A percentile compares a stretch with the other conserved stretches of the same genome.
Evolutionary conservation across 2,329 filamentous ascomycete genomes (phyloP).

Genomic region (Dendrostoma leiphaemia): DNA sequence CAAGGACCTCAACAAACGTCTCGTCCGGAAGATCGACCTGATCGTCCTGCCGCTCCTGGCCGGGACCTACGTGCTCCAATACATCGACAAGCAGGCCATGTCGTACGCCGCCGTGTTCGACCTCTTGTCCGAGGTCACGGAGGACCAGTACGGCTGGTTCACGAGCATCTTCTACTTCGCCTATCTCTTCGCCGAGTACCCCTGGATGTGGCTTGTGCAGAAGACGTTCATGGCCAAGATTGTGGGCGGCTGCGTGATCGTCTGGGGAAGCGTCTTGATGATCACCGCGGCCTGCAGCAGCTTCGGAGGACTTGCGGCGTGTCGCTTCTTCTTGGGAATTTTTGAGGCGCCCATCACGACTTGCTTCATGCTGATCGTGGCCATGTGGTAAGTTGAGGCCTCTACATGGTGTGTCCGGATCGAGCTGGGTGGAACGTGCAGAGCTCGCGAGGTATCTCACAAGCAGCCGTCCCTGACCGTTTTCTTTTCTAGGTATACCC

Average conservation of each 20-base stretch:
- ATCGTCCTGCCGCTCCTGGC: slow-evolving; percentile 50
- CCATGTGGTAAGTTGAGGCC: slow-evolving; percentile 38
- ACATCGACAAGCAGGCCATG: slow-evolving; percentile 55
- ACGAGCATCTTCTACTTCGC: slow-evolving; percentile 56
- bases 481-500: slow-evolving; percentile 39
- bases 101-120: slow-evolving; percentile 56
- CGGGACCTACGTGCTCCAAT: slow-evolving; percentile 50
- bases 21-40: slow-evolving; percentile 47
- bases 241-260: slow-evolving; percentile 29
- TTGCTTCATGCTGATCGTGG: slow-evolving; percentile 48
- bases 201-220: slow-evolving; percentile 33
- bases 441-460: too few relatives aligned
- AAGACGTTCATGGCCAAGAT: slow-evolving; percentile 35
- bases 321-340: slow-evolving; percentile 43
- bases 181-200: slow-evolving; percentile 41
- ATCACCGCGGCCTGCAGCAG: slow-evolving; percentile 38
- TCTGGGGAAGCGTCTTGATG: slow-evolving; percentile 39
- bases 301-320: slow-evolving; percentile 41
- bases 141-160: slow-evolving; percentile 51
- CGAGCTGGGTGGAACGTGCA: too few relatives aligned
- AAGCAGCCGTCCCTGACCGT: too few relatives aligned
- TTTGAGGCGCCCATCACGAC: slow-evolving; percentile 49
- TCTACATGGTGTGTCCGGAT: too few relatives aligned
- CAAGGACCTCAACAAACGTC: slow-evolving; percentile 25
- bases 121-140: slow-evolving; percentile 45